Conservation (phyloP, 2,329 filamentous ascomycete species). For the Microsporum canis region DNA sequence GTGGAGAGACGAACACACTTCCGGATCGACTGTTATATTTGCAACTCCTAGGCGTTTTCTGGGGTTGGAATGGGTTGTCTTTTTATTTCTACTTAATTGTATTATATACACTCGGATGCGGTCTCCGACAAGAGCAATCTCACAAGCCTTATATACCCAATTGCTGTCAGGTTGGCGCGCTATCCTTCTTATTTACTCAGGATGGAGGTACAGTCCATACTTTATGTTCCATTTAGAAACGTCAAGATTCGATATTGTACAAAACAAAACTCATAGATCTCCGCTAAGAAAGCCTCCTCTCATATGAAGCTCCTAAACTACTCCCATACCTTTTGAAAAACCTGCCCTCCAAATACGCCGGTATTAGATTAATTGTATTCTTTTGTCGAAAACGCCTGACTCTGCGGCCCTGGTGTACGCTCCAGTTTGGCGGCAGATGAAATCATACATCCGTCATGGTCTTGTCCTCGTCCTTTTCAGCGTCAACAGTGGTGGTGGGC, state of each 20-base stretch:
- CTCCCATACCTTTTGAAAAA: neutral
- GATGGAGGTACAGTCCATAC: constrained; percentile 4
- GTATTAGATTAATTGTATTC: neutral
- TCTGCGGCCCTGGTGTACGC: neutral
- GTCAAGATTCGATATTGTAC: constrained; percentile 10
- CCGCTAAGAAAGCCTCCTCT: constrained; percentile 7
- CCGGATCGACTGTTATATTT: constrained; percentile 5
- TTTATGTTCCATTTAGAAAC: constrained; percentile 1
- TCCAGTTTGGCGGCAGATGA: neutral
- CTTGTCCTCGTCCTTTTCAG: constrained; percentile 30
- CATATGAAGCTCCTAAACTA: neutral
- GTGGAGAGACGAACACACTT: neutral
- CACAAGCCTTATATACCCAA: neutral
- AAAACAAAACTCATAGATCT: constrained; percentile 13
- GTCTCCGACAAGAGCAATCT: neutral
- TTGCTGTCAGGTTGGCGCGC: neutral
- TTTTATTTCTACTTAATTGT: constrained; percentile 13
- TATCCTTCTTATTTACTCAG: constrained; percentile 4
- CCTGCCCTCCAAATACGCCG: neutral
- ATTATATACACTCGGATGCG: constrained; percentile 13
- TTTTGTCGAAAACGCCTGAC: neutral
- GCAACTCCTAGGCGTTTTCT: neutral
- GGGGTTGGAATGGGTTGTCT: neutral
- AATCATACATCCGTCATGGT: constrained; percentile 34
- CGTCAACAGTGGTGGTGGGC: constrained; percentile 29